Percentiles rank a stretch among this genome's conserved stretches.
Conservation (phyloP, 2,329 filamentous ascomycete genomes). For the Cladosporium sp. region DNA sequence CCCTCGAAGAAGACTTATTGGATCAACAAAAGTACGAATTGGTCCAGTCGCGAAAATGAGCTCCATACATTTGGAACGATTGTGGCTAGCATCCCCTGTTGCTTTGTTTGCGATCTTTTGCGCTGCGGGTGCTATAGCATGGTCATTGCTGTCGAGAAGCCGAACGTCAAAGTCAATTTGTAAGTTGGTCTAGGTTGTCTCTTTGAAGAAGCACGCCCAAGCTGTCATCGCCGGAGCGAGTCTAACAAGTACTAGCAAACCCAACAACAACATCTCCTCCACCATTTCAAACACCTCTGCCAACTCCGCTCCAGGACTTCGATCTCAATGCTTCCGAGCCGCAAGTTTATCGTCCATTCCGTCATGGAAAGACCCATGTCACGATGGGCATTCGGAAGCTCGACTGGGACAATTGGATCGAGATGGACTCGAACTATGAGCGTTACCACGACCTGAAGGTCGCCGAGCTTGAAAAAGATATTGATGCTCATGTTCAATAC, state of each 20-base stretch:
- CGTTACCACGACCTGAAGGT: constrained; percentile 17
- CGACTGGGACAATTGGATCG: constrained; percentile 17
- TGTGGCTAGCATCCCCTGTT: neutral
- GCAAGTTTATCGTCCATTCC: constrained; percentile 13
- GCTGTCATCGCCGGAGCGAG: no score
- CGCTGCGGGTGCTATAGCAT: neutral
- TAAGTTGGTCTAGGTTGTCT: neutral
- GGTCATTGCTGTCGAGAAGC: neutral
- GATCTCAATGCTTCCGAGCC: constrained; percentile 17
- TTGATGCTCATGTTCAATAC: constrained; percentile 14
- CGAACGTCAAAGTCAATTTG: neutral
- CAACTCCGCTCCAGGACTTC: constrained; percentile 12
- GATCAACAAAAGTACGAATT: neutral
- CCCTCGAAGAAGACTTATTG: neutral
- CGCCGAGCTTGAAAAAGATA: constrained; percentile 18
- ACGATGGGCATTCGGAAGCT: constrained; percentile 19
- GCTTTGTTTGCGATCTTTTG: neutral
- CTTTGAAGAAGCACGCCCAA: neutral
- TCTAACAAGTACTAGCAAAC: neutral
- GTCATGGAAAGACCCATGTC: constrained; percentile 13
- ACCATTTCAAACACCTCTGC: constrained; percentile 15
- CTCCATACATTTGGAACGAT: neutral
- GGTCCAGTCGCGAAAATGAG: neutral
- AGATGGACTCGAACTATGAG: constrained; percentile 14
- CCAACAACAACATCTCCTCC: neutral